Base-by-base conservation (phyloP, 495 filamentous ascomycete genomes). In the Lasiosphaeris hirsuta region DNA sequence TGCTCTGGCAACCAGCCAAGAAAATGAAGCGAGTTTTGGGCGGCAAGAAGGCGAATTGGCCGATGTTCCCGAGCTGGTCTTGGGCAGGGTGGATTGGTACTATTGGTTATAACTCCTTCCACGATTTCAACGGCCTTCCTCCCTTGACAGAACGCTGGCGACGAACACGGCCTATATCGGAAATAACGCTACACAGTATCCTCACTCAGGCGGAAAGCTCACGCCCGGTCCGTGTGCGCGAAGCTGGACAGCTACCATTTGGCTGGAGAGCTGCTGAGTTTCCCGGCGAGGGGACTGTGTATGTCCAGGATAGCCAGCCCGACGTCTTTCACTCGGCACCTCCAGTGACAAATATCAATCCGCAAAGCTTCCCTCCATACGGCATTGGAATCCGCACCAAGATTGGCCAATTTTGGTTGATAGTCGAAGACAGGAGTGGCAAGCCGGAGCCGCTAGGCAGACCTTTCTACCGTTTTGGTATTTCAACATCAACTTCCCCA, bases 281-380 rank as follows among this genome's bases (percentile, higher is more conserved):
- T 46, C 43, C 8, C 15, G 17, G 43, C 43, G 43, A 46, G 9
- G 43, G 43, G 18, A 46, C 43, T 3, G 43, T 46, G 9, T 46
- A 46, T 19, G 15, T 46, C 43, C 9, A 46, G 43, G 43, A 46
- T 11, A 46, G 43, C 43, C 8, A 46, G 43, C 43, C 43, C 17
- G 43, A 46, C 15, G 18, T 46, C 43, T 46, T 46, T 46, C 43
- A 46, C 43, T 46, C 43, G 43, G 43, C 43, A 18, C 43, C 43
- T 46, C 43, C 43, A 11, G 43, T 19, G 17, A 19, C 43, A 18
- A 18, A 17, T 18, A 4, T 17, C 15, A 4, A 14, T 7, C 43
- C 17, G 18, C 43, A 10, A 18, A 19, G 43, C 43, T 46, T 46
- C 11, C 15, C 43, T 46, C 43, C 43, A 18, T 46, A 46, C 17